These are phyloP conservation scores for Sclerotinia minor DNA, from an alignment of 2,329 filamentous ascomycete species.

Conservation along the genomic window DNA sequence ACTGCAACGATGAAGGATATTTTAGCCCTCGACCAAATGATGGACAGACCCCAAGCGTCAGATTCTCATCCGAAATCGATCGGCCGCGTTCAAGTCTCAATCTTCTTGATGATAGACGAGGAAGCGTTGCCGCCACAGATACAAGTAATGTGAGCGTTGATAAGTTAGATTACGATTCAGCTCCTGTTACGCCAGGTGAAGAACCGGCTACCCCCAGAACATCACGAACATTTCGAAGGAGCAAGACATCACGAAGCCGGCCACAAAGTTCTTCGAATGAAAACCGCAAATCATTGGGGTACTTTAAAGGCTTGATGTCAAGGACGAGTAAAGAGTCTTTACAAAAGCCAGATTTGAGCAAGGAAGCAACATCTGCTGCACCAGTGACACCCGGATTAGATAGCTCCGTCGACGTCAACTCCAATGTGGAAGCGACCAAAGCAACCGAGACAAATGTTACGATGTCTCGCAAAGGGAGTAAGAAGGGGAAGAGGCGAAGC, in stretches of 20 bases:
- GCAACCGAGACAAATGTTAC: neutral
- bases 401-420: constrained; percentile 25
- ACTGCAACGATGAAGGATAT: constrained; percentile 36
- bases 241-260: constrained; percentile 54
- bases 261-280: constrained; percentile 61
- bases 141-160: constrained; percentile 44
- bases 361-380: neutral
- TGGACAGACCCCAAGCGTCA: constrained; percentile 48
- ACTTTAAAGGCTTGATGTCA: constrained; percentile 49
- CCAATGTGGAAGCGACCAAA: constrained; percentile 17
- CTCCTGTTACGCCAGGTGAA: constrained; percentile 51
- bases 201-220: constrained; percentile 56
- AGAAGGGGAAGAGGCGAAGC: constrained; percentile 32
- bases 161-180: constrained; percentile 43
- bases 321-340: constrained; percentile 40
- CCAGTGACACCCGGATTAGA: constrained; percentile 19
- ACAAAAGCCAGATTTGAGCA: constrained; percentile 26
- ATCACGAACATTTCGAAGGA: constrained; percentile 58
- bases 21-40: constrained; percentile 46
- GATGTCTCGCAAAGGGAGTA: constrained; percentile 22
- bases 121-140: constrained; percentile 54
- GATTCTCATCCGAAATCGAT: constrained; percentile 58
- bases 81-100: constrained; percentile 50
- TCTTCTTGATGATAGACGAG: constrained; percentile 49
- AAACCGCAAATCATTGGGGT: constrained; percentile 55